Base-by-base conservation (phyloP, 371 early-diverging fungal species). In the Actinomortierella wolfii region DNA sequence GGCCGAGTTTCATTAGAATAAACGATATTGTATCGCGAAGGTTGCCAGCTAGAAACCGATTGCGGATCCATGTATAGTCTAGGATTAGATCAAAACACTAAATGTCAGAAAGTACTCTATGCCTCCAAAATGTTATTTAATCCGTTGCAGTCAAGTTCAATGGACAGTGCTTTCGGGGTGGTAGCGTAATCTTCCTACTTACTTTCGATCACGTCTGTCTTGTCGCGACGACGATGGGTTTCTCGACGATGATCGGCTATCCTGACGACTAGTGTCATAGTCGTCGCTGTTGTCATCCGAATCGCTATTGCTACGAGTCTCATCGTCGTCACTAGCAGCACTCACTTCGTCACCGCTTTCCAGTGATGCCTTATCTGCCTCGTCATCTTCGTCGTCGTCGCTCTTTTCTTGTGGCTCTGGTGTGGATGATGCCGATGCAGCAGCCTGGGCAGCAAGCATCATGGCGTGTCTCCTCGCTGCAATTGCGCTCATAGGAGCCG, bases 181-280 rank as follows among this genome's bases (percentile, higher is more conserved):
- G n/a, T n/a, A n/a, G n/a, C n/a, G n/a, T n/a, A n/a, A 5, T 26
- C 20, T 13, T 17, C 23, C 23, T 5, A 34, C 61, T 50, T 51
- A 70, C 70, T 54, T 70, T 49, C 70, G 65, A 21, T 70, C 70
- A 20, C 70, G 70, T 8, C 61, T 56, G 26, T 64, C 70, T 8
- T 54, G 11, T 15, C 47, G 18, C 47, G 47, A 20, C 47, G 47
- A 47, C 21, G 18, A 45, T 8, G 5, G 4, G 15, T 15, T 45
- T 17, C 18, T 20, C 11, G 18, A 24, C 47, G 21, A 47, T 21
- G 47, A 20, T 47, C 24, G 47, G 47, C 8, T 20, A 24, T 21
- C 1, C 9, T 2, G 47, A 21, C 21, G 24, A 20, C 18, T 49
- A 11, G 18, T 44, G 11, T 61, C 56, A 11, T 29, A 15, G 39